Percentiles rank a stretch among this genome's conserved stretches.
Conservation (phyloP, 164 flowering plant species). For the Cinnamomum chago region DNA sequence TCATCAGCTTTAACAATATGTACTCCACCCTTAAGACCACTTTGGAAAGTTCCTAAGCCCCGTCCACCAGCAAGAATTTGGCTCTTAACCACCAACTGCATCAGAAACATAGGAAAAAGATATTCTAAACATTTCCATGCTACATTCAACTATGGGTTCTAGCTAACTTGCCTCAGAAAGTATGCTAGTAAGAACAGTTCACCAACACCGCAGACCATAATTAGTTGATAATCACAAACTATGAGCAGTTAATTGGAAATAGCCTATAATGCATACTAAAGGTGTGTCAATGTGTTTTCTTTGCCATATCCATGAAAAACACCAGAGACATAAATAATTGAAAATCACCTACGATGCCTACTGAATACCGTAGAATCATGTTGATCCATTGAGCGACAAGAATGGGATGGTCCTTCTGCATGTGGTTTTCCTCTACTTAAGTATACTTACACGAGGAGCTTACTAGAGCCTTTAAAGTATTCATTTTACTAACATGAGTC, state of each 20-base stretch:
- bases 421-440: no score
- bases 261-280: background rate
- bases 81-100: conserved; percentile 94
- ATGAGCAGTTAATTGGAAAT: background rate
- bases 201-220: background rate
- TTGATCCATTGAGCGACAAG: no score
- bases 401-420: no score
- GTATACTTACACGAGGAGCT: no score
- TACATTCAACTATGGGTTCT: background rate
- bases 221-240: background rate
- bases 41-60: conserved; percentile 89
- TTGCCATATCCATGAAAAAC: no score
- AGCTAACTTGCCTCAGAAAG: background rate
- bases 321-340: no score
- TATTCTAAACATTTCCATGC: background rate
- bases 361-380: no score
- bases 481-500: no score
- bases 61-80: conserved; percentile 98
- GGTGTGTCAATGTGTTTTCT: background rate
- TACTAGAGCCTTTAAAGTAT: no score
- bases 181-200: background rate
- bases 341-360: no score
- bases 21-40: conserved; percentile 91
- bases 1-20: conserved; percentile 81
- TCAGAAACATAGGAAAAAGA: background rate